These are phyloP conservation scores for Xylariaceae sp. DNA, from an alignment of 2,329 filamentous ascomycete genomes.

Conservation along the genomic window DNA sequence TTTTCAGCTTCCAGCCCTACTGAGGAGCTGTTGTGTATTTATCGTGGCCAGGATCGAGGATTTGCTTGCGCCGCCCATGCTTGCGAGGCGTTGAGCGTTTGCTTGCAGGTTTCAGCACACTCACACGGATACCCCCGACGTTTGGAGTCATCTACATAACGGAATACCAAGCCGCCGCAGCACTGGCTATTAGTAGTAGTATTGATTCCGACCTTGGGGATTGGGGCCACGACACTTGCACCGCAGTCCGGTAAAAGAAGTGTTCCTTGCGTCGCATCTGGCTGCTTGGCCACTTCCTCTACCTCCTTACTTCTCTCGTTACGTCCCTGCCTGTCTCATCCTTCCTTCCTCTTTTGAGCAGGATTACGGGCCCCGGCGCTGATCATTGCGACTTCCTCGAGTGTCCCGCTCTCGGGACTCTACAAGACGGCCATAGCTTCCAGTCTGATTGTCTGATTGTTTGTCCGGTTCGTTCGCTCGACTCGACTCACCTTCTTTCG, in stretches of 20 bases:
- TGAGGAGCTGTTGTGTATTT: conserved; percentile 15
- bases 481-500: background rate
- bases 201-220: background rate
- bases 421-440: background rate
- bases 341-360: conserved; percentile 4
- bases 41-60: background rate
- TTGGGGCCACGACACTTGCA: background rate
- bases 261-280: background rate
- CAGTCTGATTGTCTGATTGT: background rate
- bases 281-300: background rate
- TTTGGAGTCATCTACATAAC: background rate
- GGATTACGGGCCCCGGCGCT: background rate
- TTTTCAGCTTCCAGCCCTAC: conserved; percentile 27
- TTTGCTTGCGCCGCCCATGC: conserved; percentile 11
- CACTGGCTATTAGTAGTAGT: background rate
- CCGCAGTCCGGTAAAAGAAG: background rate
- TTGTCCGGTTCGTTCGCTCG: conserved; percentile 1
- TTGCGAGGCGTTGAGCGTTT: conserved; percentile 15
- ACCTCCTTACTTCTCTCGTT: background rate
- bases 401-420: background rate
- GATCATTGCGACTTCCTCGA: conserved; percentile 1
- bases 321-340: background rate
- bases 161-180: background rate
- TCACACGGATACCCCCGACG: background rate
- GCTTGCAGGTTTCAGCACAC: background rate